Conservation (phyloP, 1,284 basidiomycete species). For the Cutaneotrichosporon sp. region DNA sequence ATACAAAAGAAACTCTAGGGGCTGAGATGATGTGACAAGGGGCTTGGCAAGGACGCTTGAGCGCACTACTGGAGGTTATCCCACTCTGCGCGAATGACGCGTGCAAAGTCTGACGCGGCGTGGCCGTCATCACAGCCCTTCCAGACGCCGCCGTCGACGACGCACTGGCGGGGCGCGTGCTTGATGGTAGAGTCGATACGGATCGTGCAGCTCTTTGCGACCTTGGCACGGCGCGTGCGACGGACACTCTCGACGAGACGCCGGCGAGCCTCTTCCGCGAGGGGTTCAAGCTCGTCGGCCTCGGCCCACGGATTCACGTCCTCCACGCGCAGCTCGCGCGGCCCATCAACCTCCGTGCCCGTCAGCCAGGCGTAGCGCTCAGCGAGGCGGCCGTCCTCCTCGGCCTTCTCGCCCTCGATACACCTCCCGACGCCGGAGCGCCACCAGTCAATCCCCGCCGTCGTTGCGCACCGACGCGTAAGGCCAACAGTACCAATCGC, state of each 20-base stretch:
- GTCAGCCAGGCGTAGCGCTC: not conserved
- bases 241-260: slow-evolving; percentile 60
- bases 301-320: slow-evolving; percentile 7
- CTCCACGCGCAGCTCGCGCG: not conserved
- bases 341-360: not conserved
- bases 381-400: slow-evolving; percentile 1
- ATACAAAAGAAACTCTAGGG: too few relatives aligned
- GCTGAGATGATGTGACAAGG: not conserved
- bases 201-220: slow-evolving; percentile 80
- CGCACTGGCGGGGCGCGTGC: slow-evolving; percentile 58
- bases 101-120: slow-evolving; percentile 63
- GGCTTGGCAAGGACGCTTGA: too few relatives aligned
- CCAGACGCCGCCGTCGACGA: slow-evolving; percentile 67
- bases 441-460: slow-evolving; percentile 65
- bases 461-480: slow-evolving; percentile 60
- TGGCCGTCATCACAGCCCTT: slow-evolving; percentile 78
- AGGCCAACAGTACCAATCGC: slow-evolving; percentile 63
- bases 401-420: slow-evolving; percentile 46
- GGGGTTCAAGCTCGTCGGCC: slow-evolving; percentile 20
- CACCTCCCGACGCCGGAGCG: slow-evolving; percentile 56
- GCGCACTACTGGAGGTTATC: slow-evolving; percentile 28
- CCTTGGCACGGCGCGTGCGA: slow-evolving; percentile 52
- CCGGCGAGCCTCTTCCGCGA: slow-evolving; percentile 31
- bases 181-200: slow-evolving; percentile 55
- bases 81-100: slow-evolving; percentile 68